Base-by-base conservation (phyloP, 345 rosid genomes). In the Trapa incisa region DNA sequence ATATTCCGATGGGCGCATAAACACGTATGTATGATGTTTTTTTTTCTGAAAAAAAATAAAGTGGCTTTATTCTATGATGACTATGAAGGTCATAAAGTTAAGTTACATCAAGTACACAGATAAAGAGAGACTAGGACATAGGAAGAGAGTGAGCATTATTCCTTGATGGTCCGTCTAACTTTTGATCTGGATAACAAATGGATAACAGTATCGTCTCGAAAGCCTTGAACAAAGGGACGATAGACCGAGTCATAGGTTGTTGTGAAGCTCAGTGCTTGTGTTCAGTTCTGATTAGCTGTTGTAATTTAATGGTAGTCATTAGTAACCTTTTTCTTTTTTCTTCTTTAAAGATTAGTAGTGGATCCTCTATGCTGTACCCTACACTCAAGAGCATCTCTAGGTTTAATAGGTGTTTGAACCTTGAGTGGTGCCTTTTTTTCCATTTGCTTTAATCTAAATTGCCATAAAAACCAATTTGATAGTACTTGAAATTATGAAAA, bases 111-210 rank as follows among this genome's bases (percentile, higher is more conserved):
- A 33, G 58, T 53, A 53, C 58, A 53, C 10, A n/a, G 33, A 1
- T 22, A 22, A 22, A 22, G 29, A 22, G 29, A 22, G 29, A 22
- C 29, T 22, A 22, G 29, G 58, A 53, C 10, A 53, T 39, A 3
- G 33, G 58, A 22, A 53, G 33, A 58, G 42, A 39, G 42, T 8
- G 56, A 45, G 6, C 33, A 58, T 29, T 58, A 58, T 58, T 58
- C 62, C 37, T 9, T 58, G 3, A 58, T 32, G 62, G 62, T 58
- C 62, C 62, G 62, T 37, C 37, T 58, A 37, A 32, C 62, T 58
- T 29, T 58, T 35, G 33, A 35, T 58, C 62, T 35, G 0, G 60
- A 54, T 22, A 54, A 11, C 62, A 33, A 11, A 58, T 58, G 67
- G 43, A 65, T 11, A 43, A 65, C 22, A 4, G 22, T 64, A 64